Percentiles rank a stretch among this genome's conserved stretches.
These are phyloP conservation scores for Diaporthe sp. DNA, from an alignment of 2,329 filamentous ascomycete species.

Conservation along the genomic window DNA sequence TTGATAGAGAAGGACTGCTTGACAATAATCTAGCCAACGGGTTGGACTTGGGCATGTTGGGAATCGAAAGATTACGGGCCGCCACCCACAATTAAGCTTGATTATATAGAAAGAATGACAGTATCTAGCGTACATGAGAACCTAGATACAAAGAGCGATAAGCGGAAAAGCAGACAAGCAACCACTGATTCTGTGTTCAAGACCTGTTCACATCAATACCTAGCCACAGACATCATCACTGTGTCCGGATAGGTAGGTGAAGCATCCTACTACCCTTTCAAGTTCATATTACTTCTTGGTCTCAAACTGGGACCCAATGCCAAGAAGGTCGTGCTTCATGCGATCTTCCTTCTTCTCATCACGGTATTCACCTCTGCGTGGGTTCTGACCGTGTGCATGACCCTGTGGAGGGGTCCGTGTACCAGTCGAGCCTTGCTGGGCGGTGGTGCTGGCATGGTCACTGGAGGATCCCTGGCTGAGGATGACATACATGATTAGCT, in stretches of 20 bases:
- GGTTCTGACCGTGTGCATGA: neutral
- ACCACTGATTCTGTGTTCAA: neutral
- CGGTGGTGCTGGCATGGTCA: neutral
- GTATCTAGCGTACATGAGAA: neutral
- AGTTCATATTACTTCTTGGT: neutral
- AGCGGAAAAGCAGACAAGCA: neutral
- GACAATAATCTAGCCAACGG: neutral
- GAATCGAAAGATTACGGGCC: neutral
- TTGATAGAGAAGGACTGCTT: too few species aligned
- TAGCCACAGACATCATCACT: neutral
- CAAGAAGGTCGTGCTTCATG: conserved; percentile 6
- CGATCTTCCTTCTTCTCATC: neutral
- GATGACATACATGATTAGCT: neutral
- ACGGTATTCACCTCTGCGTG: neutral
- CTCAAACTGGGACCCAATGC: neutral
- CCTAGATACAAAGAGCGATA: neutral
- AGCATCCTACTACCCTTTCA: neutral
- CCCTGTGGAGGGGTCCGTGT: neutral
- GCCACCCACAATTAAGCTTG: neutral
- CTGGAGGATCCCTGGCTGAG: neutral
- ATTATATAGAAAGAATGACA: neutral
- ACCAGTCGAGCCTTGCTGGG: neutral
- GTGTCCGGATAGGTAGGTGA: neutral
- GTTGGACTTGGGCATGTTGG: neutral
- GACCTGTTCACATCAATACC: neutral